Evolutionary conservation across 208 protist genomes (phyloP), one percentile per base, ranked within the genome.

Genomic region (Crithidia bombi): DNA sequence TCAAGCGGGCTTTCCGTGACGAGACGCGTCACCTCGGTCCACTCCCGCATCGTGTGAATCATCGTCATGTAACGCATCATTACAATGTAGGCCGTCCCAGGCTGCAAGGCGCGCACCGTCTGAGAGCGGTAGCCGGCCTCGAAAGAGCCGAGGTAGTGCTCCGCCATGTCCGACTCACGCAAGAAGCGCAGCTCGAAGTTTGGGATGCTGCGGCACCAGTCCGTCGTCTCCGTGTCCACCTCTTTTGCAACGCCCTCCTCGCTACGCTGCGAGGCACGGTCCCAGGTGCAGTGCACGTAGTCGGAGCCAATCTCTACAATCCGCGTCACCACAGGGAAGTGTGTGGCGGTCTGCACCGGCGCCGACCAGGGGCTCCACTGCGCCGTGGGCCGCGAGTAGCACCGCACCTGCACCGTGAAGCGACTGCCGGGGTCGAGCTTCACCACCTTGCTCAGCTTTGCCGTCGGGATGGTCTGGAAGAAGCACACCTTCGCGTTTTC

Each of bases 221-320:
- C 51, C 25, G 82, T 88, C 14, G 79, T 65, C 21, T 68, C 79
- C 11, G 61, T 23, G 57, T 95, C 80, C 28, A 65, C 50, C 73
- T 97, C 93, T 21, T 50, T 36, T 15, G 83, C 69, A 15, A 84
- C 68, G 7, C 75, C 62, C 1, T 70, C 67, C 38, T 59, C 78
- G 50, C 76, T 75, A 4, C 87, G 82, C 43, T 69, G 67, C 41
- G 51, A 32, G 12, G 65, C 63, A 17, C 93, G 81, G 63, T 91
- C 82, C 93, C 93, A 97, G 19, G 57, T 79, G 25, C 96, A 67
- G 33, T 84, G 82, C 47, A 93, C 87, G 65, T 91, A 90, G 70
- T 97, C 90, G 70, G 91, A 90, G 28, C 93, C 90, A 32, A 97
- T 87, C 35, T 90, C 85, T 6, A 67, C 76, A 35, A 92, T 82